Evolutionary conservation across 805 yeast species (phyloP).

Genomic region (Kuraishia capsulata): DNA sequence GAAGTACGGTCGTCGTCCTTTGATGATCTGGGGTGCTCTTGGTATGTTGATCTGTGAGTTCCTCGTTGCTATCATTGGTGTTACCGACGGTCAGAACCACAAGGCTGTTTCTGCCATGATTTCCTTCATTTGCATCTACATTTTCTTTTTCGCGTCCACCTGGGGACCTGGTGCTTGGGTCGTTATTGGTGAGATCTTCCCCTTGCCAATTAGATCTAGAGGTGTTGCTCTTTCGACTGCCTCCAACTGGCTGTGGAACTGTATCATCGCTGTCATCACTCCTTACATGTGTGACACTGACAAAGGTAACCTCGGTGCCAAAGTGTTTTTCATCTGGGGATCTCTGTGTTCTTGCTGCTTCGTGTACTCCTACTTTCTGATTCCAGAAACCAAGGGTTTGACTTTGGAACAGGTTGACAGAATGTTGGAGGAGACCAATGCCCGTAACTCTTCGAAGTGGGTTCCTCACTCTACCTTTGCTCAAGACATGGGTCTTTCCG

Average conservation of each 20-base stretch:
- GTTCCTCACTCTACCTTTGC: constrained; percentile 23
- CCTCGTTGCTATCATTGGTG: constrained; percentile 39
- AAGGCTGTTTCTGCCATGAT: constrained; percentile 23
- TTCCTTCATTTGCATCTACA: constrained; percentile 46
- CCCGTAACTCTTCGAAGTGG: constrained; percentile 24
- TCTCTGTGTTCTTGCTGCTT: constrained; percentile 28
- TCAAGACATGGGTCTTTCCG: constrained; percentile 17
- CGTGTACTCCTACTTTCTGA: constrained; percentile 63
- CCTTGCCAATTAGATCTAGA: constrained; percentile 66
- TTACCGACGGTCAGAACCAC: constrained; percentile 16
- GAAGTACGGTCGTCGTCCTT: constrained; percentile 46
- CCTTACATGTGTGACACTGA: constrained; percentile 65
- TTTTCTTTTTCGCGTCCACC: constrained; percentile 70
- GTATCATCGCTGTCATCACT: constrained; percentile 67
- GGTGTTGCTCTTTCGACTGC: constrained; percentile 66
- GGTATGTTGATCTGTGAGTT: constrained; percentile 47
- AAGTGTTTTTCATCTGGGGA: constrained; percentile 73
- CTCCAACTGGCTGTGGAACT: constrained; percentile 74
- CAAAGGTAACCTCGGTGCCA: constrained; percentile 49
- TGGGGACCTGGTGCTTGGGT: constrained; percentile 86
- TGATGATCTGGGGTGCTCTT: constrained; percentile 38
- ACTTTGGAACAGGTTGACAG: constrained; percentile 73
- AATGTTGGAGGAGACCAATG: constrained; percentile 26
- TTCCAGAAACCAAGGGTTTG: constrained; percentile 75
- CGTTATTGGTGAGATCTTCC: constrained; percentile 50